These are phyloP conservation scores for Termitomyces sp. DNA, from an alignment of 1,284 basidiomycete species.

Conservation along the genomic window DNA sequence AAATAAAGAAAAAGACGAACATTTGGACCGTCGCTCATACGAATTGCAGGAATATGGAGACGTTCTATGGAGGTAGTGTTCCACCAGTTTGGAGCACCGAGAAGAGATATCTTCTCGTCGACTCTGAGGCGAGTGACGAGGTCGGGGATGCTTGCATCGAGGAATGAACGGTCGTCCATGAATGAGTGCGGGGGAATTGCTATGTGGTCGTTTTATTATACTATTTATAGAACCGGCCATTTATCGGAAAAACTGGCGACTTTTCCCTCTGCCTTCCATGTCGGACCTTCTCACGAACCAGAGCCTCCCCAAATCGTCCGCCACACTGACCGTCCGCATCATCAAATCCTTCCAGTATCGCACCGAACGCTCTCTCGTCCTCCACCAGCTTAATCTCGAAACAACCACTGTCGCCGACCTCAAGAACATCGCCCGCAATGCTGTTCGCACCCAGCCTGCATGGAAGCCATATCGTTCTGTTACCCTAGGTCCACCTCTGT, in stretches of 20 bases:
- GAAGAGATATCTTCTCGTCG: slow-evolving; percentile 61
- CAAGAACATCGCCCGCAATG: slow-evolving; percentile 67
- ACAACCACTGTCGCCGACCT: slow-evolving; percentile 72
- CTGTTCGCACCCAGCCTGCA: slow-evolving; percentile 63
- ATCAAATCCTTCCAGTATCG: slow-evolving; percentile 95
- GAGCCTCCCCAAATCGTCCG: slow-evolving; percentile 62
- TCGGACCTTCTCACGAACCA: slow-evolving; percentile 63
- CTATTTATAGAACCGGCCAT: slow-evolving; percentile 16
- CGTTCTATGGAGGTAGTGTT: slow-evolving; percentile 56
- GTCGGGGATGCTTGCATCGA: slow-evolving; percentile 47
- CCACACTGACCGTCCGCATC: slow-evolving; percentile 85
- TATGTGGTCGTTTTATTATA: not conserved
- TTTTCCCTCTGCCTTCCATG: slow-evolving; percentile 20
- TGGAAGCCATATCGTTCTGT: slow-evolving; percentile 85
- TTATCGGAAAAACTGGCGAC: slow-evolving; percentile 17
- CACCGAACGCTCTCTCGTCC: slow-evolving; percentile 84
- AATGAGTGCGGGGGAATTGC: slow-evolving; percentile 18
- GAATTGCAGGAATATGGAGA: slow-evolving; percentile 56
- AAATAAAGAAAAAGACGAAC: slow-evolving; percentile 26
- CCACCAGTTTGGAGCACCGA: slow-evolving; percentile 69
- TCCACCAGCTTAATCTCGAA: slow-evolving; percentile 80
- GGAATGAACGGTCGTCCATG: slow-evolving; percentile 40
- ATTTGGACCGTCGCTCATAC: slow-evolving; percentile 66
- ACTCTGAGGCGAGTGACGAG: slow-evolving; percentile 49
- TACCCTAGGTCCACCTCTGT: slow-evolving; percentile 48